Evolutionary conservation across 805 yeast genomes (phyloP).

Genomic region (Wickerhamomyces subpelliculosus): DNA sequence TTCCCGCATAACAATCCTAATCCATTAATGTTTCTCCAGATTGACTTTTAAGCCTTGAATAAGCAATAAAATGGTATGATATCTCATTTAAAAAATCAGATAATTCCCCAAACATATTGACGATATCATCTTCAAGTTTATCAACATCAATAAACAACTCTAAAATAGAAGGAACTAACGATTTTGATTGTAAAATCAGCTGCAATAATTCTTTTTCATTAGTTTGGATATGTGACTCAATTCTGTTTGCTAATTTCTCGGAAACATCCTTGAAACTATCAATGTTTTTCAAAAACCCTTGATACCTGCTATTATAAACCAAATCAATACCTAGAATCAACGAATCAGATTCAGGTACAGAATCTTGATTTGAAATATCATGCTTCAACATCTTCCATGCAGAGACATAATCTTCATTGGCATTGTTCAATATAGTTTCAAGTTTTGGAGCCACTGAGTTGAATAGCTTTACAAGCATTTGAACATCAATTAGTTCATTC

Average conservation of each 20-base stretch:
- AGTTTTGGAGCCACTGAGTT: constrained; percentile 9
- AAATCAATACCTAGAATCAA: constrained; percentile 1
- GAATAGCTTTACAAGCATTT: constrained; percentile 6
- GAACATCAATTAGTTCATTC: constrained; percentile 5
- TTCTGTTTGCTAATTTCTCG: constrained; percentile 6
- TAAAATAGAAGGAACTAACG: constrained; percentile 4
- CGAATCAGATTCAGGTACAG: background rate
- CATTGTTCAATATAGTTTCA: background rate
- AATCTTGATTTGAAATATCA: background rate
- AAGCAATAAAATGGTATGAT: background rate
- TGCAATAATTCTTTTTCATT: constrained; percentile 7
- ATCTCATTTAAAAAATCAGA: constrained; percentile 3
- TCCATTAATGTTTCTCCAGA: no score
- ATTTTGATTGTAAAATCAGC: constrained; percentile 2
- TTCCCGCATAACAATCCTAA: no score
- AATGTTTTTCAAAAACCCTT: constrained; percentile 1
- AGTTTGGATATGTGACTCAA: constrained; percentile 4
- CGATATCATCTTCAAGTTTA: constrained; percentile 5
- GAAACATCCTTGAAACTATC: constrained; percentile 6
- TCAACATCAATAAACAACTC: constrained; percentile 9
- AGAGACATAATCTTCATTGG: background rate
- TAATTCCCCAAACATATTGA: constrained; percentile 3
- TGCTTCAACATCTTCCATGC: constrained; percentile 3
- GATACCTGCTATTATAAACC: constrained; percentile 2
- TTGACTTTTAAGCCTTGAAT: background rate